These are phyloP conservation scores for Neopestalotiopsis sp. DNA, from an alignment of 2,329 filamentous ascomycete genomes.

Conservation along the genomic window DNA sequence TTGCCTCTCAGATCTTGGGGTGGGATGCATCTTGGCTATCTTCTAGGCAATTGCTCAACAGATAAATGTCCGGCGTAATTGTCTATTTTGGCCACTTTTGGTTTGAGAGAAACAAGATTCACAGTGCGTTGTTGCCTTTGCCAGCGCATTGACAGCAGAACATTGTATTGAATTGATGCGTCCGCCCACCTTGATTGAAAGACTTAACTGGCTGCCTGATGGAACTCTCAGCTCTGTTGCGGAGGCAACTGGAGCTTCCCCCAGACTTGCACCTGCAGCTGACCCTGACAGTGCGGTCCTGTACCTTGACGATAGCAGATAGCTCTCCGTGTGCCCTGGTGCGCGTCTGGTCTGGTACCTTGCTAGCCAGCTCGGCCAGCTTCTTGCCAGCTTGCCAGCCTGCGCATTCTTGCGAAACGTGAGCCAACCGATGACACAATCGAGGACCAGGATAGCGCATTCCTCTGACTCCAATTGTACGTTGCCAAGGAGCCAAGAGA, in stretches of 20 bases:
- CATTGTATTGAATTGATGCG: background rate
- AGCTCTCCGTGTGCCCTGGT: background rate
- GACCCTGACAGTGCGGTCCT: background rate
- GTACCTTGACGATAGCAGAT: background rate
- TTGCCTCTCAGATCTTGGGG: background rate
- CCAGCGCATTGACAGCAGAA: background rate
- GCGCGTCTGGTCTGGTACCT: background rate
- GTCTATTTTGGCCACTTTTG: background rate
- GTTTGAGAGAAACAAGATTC: background rate
- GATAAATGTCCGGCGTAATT: background rate
- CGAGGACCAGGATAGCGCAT: slow-evolving; percentile 15
- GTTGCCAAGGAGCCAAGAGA: no score
- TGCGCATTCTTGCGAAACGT: slow-evolving; percentile 3
- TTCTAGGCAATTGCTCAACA: background rate
- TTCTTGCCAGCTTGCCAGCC: background rate
- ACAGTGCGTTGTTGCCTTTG: no score
- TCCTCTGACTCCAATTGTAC: background rate
- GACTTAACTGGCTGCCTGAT: no score
- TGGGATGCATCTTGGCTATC: background rate
- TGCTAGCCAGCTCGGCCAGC: background rate
- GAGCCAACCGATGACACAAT: slow-evolving; percentile 15
- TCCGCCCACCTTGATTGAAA: background rate
- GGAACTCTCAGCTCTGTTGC: background rate
- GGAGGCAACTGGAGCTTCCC: background rate
- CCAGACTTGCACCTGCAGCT: slow-evolving; percentile 7